phyloP scores from a whole-genome alignment of 306 rosid genomes.

The Biancaea sappan region DNA sequence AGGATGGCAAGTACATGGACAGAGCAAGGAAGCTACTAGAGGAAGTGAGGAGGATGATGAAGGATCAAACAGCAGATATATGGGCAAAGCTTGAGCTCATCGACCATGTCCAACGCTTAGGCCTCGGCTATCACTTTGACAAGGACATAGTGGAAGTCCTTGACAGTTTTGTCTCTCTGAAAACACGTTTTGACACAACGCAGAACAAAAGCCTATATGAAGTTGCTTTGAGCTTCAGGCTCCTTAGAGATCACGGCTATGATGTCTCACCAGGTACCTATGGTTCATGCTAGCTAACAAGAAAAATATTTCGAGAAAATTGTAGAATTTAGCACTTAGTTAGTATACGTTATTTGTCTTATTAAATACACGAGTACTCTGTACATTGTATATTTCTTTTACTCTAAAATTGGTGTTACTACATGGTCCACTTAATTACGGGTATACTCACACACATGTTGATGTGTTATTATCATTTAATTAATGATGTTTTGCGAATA shows the following conservation, averaged over 20 bases:
- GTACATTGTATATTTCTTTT: too few relatives aligned
- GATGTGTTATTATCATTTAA: too few relatives aligned
- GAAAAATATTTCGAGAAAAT: too few relatives aligned
- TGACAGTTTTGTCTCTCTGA: constrained; percentile 1
- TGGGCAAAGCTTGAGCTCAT: constrained; percentile 38
- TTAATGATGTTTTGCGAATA: neutral
- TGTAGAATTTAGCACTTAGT: too few relatives aligned
- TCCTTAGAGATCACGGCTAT: constrained; percentile 53
- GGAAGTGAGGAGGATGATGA: constrained; percentile 46
- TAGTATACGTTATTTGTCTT: too few relatives aligned
- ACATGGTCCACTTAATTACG: too few relatives aligned
- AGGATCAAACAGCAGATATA: constrained; percentile 18
- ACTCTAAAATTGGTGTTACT: too few relatives aligned
- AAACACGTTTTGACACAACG: neutral
- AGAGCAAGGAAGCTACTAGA: constrained; percentile 30
- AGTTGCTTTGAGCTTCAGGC: constrained; percentile 48
- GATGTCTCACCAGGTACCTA: constrained; percentile 45
- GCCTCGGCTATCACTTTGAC: constrained; percentile 41
- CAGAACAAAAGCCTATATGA: constrained; percentile 26
- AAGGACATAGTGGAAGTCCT: constrained; percentile 42
- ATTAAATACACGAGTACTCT: too few relatives aligned
- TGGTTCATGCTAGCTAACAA: too few relatives aligned
- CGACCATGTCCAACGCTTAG: constrained; percentile 43
- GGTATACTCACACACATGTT: too few relatives aligned
- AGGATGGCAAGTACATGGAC: constrained; percentile 29